Percentiles rank a stretch among this genome's conserved stretches.
These are phyloP conservation scores for Pythium aquatile DNA, from an alignment of 352 stramenopile genomes.

Conservation along the genomic window DNA sequence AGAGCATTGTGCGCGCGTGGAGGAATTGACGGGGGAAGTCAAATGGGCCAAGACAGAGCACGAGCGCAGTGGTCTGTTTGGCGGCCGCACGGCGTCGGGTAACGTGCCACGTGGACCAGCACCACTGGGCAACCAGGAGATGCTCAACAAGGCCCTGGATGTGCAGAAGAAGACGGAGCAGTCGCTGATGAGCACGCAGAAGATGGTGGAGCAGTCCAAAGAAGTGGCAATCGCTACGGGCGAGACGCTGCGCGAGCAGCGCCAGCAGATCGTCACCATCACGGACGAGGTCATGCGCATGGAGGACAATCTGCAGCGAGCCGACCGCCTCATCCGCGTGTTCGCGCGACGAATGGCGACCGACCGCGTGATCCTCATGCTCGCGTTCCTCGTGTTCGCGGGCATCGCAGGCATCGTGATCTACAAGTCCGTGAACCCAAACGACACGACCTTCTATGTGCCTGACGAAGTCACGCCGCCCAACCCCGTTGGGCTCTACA, in stretches of 20 bases:
- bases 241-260: constrained; percentile 76
- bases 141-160: constrained; percentile 72
- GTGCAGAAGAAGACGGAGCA: constrained; percentile 86
- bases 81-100: constrained; percentile 43
- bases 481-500: constrained; percentile 71
- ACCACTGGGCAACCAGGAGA: constrained; percentile 64
- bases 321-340: constrained; percentile 78
- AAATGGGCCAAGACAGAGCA: constrained; percentile 79
- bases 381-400: constrained; percentile 77
- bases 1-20: constrained; percentile 69
- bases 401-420: constrained; percentile 80
- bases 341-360: constrained; percentile 83
- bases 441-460: constrained; percentile 81
- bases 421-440: constrained; percentile 78
- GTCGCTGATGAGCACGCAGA: constrained; percentile 79
- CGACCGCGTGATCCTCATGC: constrained; percentile 77
- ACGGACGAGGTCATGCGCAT: constrained; percentile 88
- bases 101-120: constrained; percentile 22
- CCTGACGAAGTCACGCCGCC: constrained; percentile 82
- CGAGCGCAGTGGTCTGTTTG: constrained; percentile 75
- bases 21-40: constrained; percentile 79
- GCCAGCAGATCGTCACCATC: constrained; percentile 85
- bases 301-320: constrained; percentile 73
- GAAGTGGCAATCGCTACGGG: constrained; percentile 76
- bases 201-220: constrained; percentile 86